Percentiles rank a stretch among this genome's conserved stretches.
Evolutionary conservation across 2,329 filamentous ascomycete species (phyloP).

Genomic region (Colletotrichum sojae): DNA sequence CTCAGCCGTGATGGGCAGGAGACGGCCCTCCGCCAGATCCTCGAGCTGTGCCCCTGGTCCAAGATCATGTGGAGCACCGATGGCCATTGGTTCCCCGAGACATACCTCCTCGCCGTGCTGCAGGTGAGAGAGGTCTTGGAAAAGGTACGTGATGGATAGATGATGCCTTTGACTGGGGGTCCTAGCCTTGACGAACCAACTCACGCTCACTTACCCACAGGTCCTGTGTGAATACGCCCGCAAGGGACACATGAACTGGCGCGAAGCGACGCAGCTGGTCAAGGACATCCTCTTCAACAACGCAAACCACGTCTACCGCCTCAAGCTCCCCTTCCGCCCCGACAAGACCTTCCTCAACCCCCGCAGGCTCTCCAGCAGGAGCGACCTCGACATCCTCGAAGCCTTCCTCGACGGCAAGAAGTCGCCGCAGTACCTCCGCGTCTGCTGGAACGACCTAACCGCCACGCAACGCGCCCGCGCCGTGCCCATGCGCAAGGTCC

Average conservation of each 20-base stretch:
- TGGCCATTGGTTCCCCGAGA: slow-evolving; percentile 85
- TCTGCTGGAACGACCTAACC: slow-evolving; percentile 87
- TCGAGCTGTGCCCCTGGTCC: slow-evolving; percentile 81
- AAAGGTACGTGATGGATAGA: slow-evolving; percentile 59
- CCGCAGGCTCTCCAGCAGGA: slow-evolving; percentile 40
- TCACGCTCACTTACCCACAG: slow-evolving; percentile 52
- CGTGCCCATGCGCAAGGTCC: slow-evolving; percentile 73
- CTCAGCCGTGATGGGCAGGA: slow-evolving; percentile 84
- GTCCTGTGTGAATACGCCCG: slow-evolving; percentile 77
- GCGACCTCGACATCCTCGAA: slow-evolving; percentile 53
- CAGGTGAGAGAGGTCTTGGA: slow-evolving; percentile 81
- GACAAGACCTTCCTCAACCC: slow-evolving; percentile 40
- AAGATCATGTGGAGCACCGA: slow-evolving; percentile 88
- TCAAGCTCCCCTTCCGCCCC: slow-evolving; percentile 63
- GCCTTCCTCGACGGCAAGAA: slow-evolving; percentile 63
- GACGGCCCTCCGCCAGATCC: slow-evolving; percentile 76
- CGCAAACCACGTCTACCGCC: slow-evolving; percentile 80
- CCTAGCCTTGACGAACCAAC: background rate
- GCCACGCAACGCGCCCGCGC: slow-evolving; percentile 76
- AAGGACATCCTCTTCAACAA: slow-evolving; percentile 82
- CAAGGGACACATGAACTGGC: slow-evolving; percentile 71
- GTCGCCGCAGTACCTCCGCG: slow-evolving; percentile 75
- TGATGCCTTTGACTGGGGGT: background rate
- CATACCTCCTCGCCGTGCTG: slow-evolving; percentile 78
- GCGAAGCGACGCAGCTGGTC: slow-evolving; percentile 74